phyloP scores from a whole-genome alignment of 2,329 filamentous ascomycete genomes.

The Huntiella savannae region DNA sequence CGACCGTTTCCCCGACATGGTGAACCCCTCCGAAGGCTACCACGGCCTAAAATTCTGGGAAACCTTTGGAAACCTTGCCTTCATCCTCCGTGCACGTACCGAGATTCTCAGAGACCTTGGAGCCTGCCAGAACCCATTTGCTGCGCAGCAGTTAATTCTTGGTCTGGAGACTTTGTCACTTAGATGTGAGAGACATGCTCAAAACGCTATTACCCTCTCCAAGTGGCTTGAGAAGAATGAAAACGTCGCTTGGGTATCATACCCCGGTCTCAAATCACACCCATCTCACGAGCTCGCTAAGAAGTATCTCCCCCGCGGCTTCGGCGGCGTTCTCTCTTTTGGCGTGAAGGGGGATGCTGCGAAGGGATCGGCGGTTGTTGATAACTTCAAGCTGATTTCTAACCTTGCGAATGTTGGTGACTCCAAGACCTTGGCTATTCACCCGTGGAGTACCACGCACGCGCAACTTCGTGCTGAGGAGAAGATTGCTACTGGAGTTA shows the following conservation, averaged over 20 bases:
- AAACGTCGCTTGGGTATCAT: constrained; percentile 83
- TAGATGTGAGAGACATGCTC: constrained; percentile 67
- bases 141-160: constrained; percentile 75
- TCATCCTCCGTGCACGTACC: constrained; percentile 68
- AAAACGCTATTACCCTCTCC: constrained; percentile 65
- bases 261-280: constrained; percentile 73
- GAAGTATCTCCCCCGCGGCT: constrained; percentile 70
- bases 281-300: constrained; percentile 62
- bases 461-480: constrained; percentile 77
- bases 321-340: constrained; percentile 80
- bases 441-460: constrained; percentile 90
- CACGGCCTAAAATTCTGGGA: constrained; percentile 91
- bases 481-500: constrained; percentile 56
- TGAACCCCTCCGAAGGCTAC: constrained; percentile 74
- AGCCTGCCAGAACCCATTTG: constrained; percentile 69
- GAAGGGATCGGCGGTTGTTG: constrained; percentile 77
- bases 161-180: constrained; percentile 81
- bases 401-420: constrained; percentile 95
- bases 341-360: constrained; percentile 74
- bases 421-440: constrained; percentile 84
- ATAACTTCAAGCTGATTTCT: constrained; percentile 85
- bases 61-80: constrained; percentile 67
- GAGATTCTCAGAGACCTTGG: constrained; percentile 83
- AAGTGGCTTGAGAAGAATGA: constrained; percentile 66
- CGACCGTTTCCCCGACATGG: constrained; percentile 78